Percentiles rank a stretch among this genome's conserved stretches.
Evolutionary conservation across 2,329 filamentous ascomycete species (phyloP).

Genomic region (Nannizziopsis barbatae): DNA sequence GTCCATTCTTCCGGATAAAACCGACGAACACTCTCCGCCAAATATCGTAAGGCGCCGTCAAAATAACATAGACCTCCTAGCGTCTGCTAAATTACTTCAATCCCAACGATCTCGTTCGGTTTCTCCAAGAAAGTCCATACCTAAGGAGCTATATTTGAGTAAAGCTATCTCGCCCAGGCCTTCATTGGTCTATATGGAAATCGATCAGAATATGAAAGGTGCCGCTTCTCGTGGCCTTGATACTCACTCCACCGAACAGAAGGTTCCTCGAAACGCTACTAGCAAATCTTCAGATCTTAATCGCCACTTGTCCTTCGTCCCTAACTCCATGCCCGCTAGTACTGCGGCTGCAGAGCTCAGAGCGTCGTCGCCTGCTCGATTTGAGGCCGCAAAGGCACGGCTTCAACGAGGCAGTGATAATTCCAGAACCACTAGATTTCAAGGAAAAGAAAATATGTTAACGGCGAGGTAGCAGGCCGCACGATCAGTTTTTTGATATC

Average conservation of each 20-base stretch:
- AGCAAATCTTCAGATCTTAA: constrained; percentile 11
- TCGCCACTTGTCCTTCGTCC: constrained; percentile 9
- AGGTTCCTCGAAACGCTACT: not conserved
- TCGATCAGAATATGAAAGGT: not conserved
- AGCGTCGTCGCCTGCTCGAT: constrained; percentile 24
- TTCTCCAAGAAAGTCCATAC: constrained; percentile 16
- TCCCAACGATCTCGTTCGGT: constrained; percentile 10
- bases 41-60: constrained; percentile 5
- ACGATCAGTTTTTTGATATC: not conserved
- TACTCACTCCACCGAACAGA: constrained; percentile 14
- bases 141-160: not conserved
- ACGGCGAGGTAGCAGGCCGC: constrained; percentile 7
- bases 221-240: constrained; percentile 7
- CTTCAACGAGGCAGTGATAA: constrained; percentile 24
- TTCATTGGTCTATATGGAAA: constrained; percentile 20
- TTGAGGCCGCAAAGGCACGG: constrained; percentile 27
- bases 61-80: constrained; percentile 6
- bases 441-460: constrained; percentile 28
- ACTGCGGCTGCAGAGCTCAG: constrained; percentile 15
- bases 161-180: constrained; percentile 20
- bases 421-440: constrained; percentile 13
- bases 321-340: constrained; percentile 1
- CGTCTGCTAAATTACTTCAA: constrained; percentile 1
- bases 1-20: not conserved
- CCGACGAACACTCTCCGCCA: not conserved